Conservation (phyloP, 148 eudicot genomes). For the Rhododendron kiyosumense region DNA sequence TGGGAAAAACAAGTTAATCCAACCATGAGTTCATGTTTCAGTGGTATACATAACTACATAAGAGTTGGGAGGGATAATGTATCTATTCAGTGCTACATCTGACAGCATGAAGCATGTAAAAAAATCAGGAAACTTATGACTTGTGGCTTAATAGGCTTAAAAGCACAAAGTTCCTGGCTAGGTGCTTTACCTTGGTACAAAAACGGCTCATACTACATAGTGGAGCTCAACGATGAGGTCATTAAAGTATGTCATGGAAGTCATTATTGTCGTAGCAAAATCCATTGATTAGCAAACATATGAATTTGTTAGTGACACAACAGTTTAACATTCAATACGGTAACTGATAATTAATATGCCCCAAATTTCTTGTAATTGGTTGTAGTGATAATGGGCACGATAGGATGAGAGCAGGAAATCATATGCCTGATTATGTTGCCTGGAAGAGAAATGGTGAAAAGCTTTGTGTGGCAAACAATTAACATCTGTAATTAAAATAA, state of each 20-base stretch:
- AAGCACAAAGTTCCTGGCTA: not conserved
- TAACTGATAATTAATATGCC: not conserved
- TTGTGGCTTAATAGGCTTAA: not conserved
- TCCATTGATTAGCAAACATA: not conserved
- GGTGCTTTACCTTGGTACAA: not conserved
- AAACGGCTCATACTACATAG: not conserved
- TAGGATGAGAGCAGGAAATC: not conserved
- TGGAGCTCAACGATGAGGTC: not conserved
- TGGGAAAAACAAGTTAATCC: not conserved
- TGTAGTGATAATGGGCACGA: not conserved
- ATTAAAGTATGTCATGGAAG: not conserved
- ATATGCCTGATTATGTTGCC: not conserved
- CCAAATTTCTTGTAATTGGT: not conserved
- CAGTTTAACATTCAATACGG: not conserved
- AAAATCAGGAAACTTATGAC: not conserved
- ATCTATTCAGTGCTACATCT: not conserved
- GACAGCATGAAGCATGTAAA: not conserved
- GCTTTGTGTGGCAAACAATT: not conserved
- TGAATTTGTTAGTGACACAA: not conserved
- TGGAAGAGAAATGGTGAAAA: not conserved
- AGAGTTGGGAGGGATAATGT: not conserved
- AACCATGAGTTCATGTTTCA: constrained; percentile 10
- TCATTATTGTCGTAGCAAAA: not conserved
- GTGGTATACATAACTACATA: not conserved
- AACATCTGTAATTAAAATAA: not conserved